Conservation (phyloP, 2,329 filamentous ascomycete genomes). For the Diaporthe velutina region DNA sequence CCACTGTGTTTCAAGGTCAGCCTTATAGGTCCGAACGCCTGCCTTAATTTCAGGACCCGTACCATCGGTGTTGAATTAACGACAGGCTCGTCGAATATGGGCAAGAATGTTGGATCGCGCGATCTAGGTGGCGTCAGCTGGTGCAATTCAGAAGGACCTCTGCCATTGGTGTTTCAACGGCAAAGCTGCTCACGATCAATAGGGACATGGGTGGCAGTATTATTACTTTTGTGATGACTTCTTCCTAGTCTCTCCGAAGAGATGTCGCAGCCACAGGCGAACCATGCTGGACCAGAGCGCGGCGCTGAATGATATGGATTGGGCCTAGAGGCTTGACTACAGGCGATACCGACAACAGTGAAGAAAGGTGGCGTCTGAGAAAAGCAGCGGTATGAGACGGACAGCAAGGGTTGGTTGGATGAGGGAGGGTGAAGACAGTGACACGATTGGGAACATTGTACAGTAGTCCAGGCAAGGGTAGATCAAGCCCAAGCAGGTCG, state of each 20-base stretch:
- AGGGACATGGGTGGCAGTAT: background rate
- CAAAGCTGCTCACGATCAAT: too few species aligned
- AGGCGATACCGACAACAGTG: background rate
- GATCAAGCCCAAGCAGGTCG: background rate
- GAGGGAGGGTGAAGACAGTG: constrained; percentile 10
- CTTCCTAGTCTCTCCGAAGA: background rate
- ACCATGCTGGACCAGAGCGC: background rate
- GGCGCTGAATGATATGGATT: background rate
- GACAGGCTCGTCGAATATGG: constrained; percentile 21
- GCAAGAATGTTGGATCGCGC: constrained; percentile 20
- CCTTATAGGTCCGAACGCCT: background rate
- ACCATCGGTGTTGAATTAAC: constrained; percentile 16
- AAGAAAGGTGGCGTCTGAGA: background rate
- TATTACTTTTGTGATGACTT: constrained; percentile 26
- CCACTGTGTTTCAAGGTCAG: constrained; percentile 18
- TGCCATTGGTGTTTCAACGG: background rate
- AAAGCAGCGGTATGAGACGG: background rate
- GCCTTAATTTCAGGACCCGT: background rate
- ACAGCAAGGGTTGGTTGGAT: constrained; percentile 7
- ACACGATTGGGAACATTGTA: background rate
- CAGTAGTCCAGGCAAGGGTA: constrained; percentile 10
- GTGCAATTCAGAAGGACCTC: background rate
- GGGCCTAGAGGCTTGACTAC: background rate
- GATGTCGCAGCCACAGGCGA: constrained; percentile 22
- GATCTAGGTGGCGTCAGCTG: constrained; percentile 8